Evolutionary conservation across 345 rosid genomes (phyloP), one percentile per base, ranked within the genome.

Genomic region (Limnanthes douglasii): DNA sequence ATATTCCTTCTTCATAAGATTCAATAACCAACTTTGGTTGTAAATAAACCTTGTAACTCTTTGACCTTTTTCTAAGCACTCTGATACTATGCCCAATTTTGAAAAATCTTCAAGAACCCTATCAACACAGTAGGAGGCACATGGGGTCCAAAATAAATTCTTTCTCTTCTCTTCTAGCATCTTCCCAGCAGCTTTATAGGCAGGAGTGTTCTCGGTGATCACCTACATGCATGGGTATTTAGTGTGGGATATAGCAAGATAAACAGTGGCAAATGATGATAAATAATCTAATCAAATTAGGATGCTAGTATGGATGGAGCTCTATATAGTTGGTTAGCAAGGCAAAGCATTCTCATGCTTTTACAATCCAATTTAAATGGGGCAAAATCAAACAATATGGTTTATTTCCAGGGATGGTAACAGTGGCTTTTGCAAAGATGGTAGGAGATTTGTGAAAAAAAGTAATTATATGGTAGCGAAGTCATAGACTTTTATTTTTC

Each of bases 141-240:
- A 81, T 22, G 88, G 86, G 5, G 74, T 68, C 94, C 94, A 76
- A 61, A 70, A 81, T 30, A 81, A 45, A 48, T 76, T 70, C 48
- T 72, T 68, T 51, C 78, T 64, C 41, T 58, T 75, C 51, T 73
- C 88, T 66, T 81, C 80, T 37, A 76, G 88, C 69, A 76, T 59
- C 54, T 81, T 81, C 32, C 94, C 94, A 40, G 84, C 78, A 44
- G 64, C 51, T 59, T 60, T 68, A 37, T 56, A 73, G 46, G 61
- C 50, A 14, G 31, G 33, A 5, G 70, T 68, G 62, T 66, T 65
- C 62, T 57, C 59, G 21, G 83, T 76, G 41, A 81, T 56, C 32
- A 73, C 78, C 83, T 72, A 57, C 18, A 26, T 8, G 30, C 30
- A 26, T 2, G n/a, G 11, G 30, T 8, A 12, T 8, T 2, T 2